A percentile compares a stretch with the other conserved stretches of the same genome.
These are phyloP conservation scores for Hamigera avellanea DNA, from an alignment of 495 filamentous ascomycete genomes.

Conservation along the genomic window DNA sequence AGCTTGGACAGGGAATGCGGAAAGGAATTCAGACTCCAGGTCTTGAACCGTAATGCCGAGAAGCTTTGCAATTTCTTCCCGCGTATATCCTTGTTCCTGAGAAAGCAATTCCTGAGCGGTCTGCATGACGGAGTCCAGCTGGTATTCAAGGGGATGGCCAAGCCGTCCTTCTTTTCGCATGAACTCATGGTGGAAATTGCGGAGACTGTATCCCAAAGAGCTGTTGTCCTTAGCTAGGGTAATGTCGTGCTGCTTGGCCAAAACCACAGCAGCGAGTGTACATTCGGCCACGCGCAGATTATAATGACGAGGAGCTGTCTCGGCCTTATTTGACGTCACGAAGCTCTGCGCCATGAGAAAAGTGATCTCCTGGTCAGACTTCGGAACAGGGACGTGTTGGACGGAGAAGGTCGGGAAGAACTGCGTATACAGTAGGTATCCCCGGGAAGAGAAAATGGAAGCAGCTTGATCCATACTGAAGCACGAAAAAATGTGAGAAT, in stretches of 20 bases:
- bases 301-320: constrained; percentile 85
- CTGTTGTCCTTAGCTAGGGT: constrained; percentile 68
- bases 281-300: constrained; percentile 96
- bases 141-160: constrained; percentile 43
- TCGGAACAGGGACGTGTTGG: constrained; percentile 72
- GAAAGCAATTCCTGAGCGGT: constrained; percentile 51
- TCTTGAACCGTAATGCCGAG: constrained; percentile 57
- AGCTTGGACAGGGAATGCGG: constrained; percentile 76
- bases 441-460: constrained; percentile 79
- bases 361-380: constrained; percentile 66
- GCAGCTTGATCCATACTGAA: constrained; percentile 89
- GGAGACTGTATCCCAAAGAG: constrained; percentile 72
- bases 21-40: constrained; percentile 63
- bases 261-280: constrained; percentile 71
- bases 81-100: constrained; percentile 73
- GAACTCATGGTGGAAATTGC: constrained; percentile 74
- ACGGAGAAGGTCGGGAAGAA: constrained; percentile 74
- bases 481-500: neutral
- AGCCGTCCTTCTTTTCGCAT: constrained; percentile 52
- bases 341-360: constrained; percentile 95
- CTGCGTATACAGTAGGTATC: constrained; percentile 78
- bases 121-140: constrained; percentile 58
- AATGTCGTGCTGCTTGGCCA: constrained; percentile 48
- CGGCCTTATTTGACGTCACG: constrained; percentile 86
- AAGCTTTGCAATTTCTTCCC: constrained; percentile 69